Base-by-base conservation (phyloP, 2,329 filamentous ascomycete species). In the Mycocentrospora acerina region DNA sequence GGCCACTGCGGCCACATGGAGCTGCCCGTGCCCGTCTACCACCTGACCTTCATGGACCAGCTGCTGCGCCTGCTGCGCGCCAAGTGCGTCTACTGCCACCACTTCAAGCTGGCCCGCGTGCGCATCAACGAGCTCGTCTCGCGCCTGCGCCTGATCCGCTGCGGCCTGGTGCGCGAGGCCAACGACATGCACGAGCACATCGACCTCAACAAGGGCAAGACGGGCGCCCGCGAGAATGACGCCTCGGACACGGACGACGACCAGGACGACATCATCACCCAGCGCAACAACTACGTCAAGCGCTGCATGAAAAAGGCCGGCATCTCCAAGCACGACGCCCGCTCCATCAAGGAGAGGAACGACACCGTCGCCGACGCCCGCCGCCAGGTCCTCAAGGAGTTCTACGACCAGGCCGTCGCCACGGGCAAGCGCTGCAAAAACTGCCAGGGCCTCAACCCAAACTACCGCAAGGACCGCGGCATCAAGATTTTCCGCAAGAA, bases 1-100 rank as follows among this genome's bases (percentile, higher is more conserved):
- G 94, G 94, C 40, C 94, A 98, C 72, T 81, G 86, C 43, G 94
- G 93, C 36, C 93, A 98, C 64, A 95, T 98, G 66, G 89, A 96
- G 57, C 82, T 98, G 10, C 90, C 93, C 11, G 85, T 90, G 10
- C 88, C 88, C 31, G 88, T 96, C 35, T 98, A 97, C 66, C 91
- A 98, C 68, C 88, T 91, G n/a, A 86, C 90, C 2, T 97, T 96
- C 62, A 86, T 98, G 76, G 90, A 96, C 63, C 90, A 96, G 66
- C 80, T 90, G 35, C 80, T 94, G 48, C 85, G 88, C 29, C 76
- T 98, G 30, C 77, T 98, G 14, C 83, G 90, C 55, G 86, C 88
- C 37, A 86, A 91, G 68, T 98, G 93, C 66, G 79, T 85, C 43
- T 96, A 95, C 72, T 98, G 94, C 70, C 85, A 90, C 62, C 82